These are phyloP conservation scores for Erysimum cheiranthoides DNA, from an alignment of 345 rosid species.

Conservation along the genomic window DNA sequence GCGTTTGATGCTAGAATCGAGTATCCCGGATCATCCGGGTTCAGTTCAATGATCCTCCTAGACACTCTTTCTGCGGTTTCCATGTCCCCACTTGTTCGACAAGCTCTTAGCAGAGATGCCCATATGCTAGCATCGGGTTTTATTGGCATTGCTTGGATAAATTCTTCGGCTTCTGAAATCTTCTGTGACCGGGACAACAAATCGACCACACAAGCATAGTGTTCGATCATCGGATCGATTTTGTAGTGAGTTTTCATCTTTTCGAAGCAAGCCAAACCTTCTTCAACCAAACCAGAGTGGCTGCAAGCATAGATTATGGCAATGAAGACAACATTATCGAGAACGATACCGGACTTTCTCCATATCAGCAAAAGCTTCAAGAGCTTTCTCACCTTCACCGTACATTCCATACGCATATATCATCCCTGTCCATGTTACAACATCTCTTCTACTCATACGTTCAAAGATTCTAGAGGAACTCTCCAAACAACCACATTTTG, in stretches of 20 bases:
- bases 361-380: conserved; percentile 58
- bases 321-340: conserved; percentile 62
- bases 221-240: conserved; percentile 55
- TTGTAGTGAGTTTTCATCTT: conserved; percentile 57
- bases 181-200: conserved; percentile 59
- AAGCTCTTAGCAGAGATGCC: conserved; percentile 68
- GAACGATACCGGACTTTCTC: conserved; percentile 56
- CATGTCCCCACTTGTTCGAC: conserved; percentile 52
- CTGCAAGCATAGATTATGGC: conserved; percentile 73
- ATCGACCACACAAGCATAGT: conserved; percentile 64
- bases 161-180: conserved; percentile 54
- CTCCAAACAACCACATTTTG: conserved; percentile 65
- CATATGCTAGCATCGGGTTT: conserved; percentile 66
- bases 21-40: conserved; percentile 60
- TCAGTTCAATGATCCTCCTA: conserved; percentile 49
- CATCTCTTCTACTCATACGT: conserved; percentile 62
- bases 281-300: conserved; percentile 78
- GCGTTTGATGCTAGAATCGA: conserved; percentile 62
- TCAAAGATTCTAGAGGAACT: conserved; percentile 53
- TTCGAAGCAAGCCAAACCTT: conserved; percentile 61
- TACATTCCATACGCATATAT: conserved; percentile 72
- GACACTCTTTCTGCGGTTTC: conserved; percentile 55
- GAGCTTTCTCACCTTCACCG: conserved; percentile 65
- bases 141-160: conserved; percentile 58
- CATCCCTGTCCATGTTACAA: conserved; percentile 74